A percentile compares a stretch with the other conserved stretches of the same genome.
phyloP scores from a whole-genome alignment of 202 grass and related monocot genomes.

The Musa balbisiana region DNA sequence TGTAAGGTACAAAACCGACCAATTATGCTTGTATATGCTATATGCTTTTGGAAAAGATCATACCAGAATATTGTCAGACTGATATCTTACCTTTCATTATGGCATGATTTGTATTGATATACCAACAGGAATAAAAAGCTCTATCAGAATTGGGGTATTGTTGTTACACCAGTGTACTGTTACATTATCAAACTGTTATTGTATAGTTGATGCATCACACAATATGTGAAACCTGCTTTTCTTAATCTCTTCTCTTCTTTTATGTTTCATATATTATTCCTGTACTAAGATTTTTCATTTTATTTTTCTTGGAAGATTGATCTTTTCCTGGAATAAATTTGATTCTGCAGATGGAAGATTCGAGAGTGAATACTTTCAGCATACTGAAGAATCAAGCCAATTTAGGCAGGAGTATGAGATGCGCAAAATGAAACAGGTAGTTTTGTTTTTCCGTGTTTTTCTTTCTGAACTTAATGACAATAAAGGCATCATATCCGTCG shows the following conservation, averaged over 20 bases:
- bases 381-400: conserved; percentile 68
- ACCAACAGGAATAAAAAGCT: too few species aligned
- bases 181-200: too few species aligned
- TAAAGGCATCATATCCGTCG: neutral
- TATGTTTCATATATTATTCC: neutral
- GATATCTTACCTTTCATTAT: too few species aligned
- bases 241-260: neutral
- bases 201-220: too few species aligned
- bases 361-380: conserved; percentile 72
- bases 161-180: neutral
- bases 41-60: too few species aligned
- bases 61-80: too few species aligned
- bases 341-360: conserved; percentile 61
- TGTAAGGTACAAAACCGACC: too few species aligned
- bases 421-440: conserved; percentile 82
- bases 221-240: neutral
- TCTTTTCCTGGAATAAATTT: neutral
- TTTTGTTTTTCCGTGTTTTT: neutral
- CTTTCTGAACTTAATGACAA: neutral
- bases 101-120: too few species aligned
- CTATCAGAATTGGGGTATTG: neutral
- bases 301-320: neutral
- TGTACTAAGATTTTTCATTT: neutral
- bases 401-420: conserved; percentile 83
- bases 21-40: too few species aligned